Conservation (phyloP, 345 rosid genomes). For the Melaleuca alternifolia region DNA sequence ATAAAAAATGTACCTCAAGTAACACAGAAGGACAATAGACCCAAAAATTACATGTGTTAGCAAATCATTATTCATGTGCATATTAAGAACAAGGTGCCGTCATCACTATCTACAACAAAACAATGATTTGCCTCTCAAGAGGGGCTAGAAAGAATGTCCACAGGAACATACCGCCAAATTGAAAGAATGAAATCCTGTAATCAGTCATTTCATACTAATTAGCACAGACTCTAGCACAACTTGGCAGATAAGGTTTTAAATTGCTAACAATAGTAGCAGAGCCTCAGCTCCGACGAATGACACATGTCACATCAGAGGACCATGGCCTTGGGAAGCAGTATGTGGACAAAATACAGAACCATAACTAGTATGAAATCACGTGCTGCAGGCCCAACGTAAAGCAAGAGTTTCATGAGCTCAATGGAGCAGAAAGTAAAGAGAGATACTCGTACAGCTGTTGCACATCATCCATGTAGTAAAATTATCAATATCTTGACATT, state of each 20-base stretch:
- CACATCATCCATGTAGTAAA: background rate
- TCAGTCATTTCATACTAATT: background rate
- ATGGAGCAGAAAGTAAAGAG: background rate
- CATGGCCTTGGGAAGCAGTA: background rate
- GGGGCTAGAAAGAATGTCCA: background rate
- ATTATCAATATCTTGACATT: background rate
- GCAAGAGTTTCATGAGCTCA: background rate
- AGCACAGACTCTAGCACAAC: background rate
- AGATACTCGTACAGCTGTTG: background rate
- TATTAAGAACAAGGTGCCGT: background rate
- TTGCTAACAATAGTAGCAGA: background rate
- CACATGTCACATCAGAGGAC: background rate
- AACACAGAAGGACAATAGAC: background rate
- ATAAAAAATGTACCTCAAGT: background rate
- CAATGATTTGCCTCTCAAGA: background rate
- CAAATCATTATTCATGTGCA: background rate
- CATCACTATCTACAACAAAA: background rate
- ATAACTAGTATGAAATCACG: background rate
- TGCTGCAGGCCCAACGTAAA: background rate
- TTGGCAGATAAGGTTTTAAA: background rate
- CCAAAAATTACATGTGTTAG: background rate
- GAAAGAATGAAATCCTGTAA: background rate
- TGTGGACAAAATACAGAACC: background rate
- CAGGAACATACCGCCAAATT: background rate
- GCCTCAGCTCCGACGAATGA: background rate